These are phyloP conservation scores for Candida schatavii DNA, from an alignment of 805 yeast species.

Conservation along the genomic window DNA sequence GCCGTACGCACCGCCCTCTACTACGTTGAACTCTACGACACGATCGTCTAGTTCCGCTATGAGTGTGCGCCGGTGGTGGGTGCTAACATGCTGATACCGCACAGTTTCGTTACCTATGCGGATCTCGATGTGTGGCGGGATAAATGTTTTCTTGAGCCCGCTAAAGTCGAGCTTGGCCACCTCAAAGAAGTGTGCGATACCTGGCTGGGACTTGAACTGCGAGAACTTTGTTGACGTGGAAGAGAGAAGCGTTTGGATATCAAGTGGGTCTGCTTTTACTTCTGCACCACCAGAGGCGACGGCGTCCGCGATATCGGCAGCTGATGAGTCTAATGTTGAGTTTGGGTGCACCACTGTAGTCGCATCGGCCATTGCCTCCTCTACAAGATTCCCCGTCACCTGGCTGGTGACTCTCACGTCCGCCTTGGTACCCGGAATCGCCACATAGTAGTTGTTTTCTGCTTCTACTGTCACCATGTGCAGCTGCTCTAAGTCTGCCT, in stretches of 20 bases:
- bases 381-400: slow-evolving; percentile 32
- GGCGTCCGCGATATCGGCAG: slow-evolving; percentile 7
- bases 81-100: slow-evolving; percentile 42
- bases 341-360: slow-evolving; percentile 5
- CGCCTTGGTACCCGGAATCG: slow-evolving; percentile 37
- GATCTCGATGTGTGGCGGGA: slow-evolving; percentile 40
- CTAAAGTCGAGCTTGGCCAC: slow-evolving; percentile 38
- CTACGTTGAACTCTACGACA: slow-evolving; percentile 39
- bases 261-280: not conserved
- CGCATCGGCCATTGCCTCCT: slow-evolving; percentile 7
- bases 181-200: slow-evolving; percentile 38
- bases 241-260: slow-evolving; percentile 1
- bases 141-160: slow-evolving; percentile 31
- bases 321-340: no score
- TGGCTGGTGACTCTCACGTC: slow-evolving; percentile 48
- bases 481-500: slow-evolving; percentile 37
- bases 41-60: slow-evolving; percentile 25
- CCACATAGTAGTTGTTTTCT: slow-evolving; percentile 41
- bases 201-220: slow-evolving; percentile 37
- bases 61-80: slow-evolving; percentile 38
- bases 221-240: slow-evolving; percentile 25
- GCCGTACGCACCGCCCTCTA: slow-evolving; percentile 60
- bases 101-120: slow-evolving; percentile 36
- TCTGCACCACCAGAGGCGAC: not conserved
- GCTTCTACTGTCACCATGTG: slow-evolving; percentile 43